Evolutionary conservation across 78 protist species (phyloP), one percentile per base, ranked within the genome.

Genomic region (Planoprotostelium fungivorum): DNA sequence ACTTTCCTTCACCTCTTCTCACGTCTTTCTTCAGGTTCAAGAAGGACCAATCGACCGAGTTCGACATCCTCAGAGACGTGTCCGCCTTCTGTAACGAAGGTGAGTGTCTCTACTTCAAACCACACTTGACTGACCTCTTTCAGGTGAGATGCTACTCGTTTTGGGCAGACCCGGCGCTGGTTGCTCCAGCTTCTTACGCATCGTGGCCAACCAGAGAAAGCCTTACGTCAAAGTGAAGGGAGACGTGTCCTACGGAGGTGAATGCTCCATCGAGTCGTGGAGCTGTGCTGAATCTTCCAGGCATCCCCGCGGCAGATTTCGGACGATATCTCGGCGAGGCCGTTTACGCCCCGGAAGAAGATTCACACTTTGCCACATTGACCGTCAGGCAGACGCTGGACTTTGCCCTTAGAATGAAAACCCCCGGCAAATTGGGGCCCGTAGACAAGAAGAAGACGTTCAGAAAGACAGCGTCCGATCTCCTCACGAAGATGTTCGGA

Each of bases 151-250:
- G 93, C 39, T 90, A 28, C 84, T 90, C 51, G 93, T 90, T 34
- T 51, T 90, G 35, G 93, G 93, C 86, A 63, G 93, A 38, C 93
- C 93, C 83, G 93, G 93, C 35, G 83, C 93, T 91, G 93, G 93
- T 35, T 91, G 93, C 38, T 84, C 88, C 36, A 91, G 92, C 23
- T 88, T 91, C 73, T 51, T 51, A 16, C 5, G 73, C 36, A 83
- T 88, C 1, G 86, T 91, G 83, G 83, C 94, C 35, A 91, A 91
- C 87, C 91, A 91, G 89, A 83, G 63, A 28, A 86, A 35, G 25
- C 73, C 88, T 10, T 91, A 88, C 38, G 87, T 92, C 29, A 25
- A 39, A 36, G 89, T 92, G 1, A 35, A 63, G 35, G 94, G 94
- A 38, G 89, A 85, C 36, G 83, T 92, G 5, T 73, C 34, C 0